Conservation (phyloP, 208 protist species). For the Leishmania mexicana region DNA sequence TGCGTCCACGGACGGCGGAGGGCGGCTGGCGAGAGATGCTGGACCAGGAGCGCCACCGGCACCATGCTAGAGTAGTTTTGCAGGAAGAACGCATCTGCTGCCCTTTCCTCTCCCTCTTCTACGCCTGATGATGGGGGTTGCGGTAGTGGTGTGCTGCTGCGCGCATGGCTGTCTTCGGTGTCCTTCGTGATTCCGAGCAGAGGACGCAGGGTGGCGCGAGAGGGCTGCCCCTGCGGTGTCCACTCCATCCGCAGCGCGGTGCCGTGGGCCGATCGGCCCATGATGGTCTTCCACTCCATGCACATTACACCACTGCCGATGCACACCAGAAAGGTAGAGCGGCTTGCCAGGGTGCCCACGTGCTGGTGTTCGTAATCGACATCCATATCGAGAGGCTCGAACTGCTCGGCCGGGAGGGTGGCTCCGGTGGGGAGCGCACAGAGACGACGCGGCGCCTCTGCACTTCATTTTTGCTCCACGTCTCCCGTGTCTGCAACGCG, state of each 20-base stretch:
- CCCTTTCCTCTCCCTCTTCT: conserved; percentile 1
- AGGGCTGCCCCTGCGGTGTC: conserved; percentile 49
- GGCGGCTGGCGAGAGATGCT: conserved; percentile 25
- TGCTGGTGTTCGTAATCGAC: neutral
- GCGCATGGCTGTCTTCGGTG: neutral
- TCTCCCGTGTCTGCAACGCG: neutral
- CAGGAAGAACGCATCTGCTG: conserved; percentile 44
- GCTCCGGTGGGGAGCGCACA: conserved; percentile 21
- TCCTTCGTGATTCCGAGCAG: conserved; percentile 11
- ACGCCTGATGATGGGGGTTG: neutral
- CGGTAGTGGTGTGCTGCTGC: neutral
- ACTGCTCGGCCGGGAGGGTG: conserved; percentile 14
- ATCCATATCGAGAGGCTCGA: neutral
- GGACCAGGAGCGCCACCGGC: conserved; percentile 60
- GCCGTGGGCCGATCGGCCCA: conserved; percentile 21
- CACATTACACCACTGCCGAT: conserved; percentile 33
- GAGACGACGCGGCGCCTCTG: conserved; percentile 1
- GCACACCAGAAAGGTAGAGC: conserved; percentile 30
- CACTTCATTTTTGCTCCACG: neutral
- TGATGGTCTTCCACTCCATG: conserved; percentile 41
- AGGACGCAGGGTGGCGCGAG: conserved; percentile 23
- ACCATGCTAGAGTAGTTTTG: conserved; percentile 88
- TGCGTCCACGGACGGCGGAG: neutral
- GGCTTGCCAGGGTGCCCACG: neutral
- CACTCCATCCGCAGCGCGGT: conserved; percentile 41